These are phyloP conservation scores for Rhododendron mucronatum DNA, from an alignment of 148 eudicot species.

Conservation along the genomic window DNA sequence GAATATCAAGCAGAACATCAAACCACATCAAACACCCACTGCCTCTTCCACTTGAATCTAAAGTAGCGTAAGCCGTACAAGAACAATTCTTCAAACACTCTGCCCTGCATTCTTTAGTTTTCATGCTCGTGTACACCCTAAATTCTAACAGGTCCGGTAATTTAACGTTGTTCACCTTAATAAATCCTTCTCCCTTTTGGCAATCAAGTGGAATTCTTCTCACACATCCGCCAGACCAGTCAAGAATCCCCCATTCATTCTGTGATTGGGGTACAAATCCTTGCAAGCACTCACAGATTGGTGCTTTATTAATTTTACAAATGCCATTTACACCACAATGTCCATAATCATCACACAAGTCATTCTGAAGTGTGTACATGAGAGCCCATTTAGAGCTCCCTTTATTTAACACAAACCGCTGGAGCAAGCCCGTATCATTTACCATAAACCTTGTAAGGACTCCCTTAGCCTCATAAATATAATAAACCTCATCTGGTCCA, in stretches of 20 bases:
- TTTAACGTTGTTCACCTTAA: background rate
- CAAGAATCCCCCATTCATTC: constrained; percentile 10
- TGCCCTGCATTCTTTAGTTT: constrained; percentile 5
- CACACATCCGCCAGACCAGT: constrained; percentile 22
- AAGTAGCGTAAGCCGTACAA: constrained; percentile 17
- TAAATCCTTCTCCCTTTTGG: background rate
- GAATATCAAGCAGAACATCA: constrained; percentile 13
- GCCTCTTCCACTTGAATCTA: background rate
- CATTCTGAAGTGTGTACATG: background rate
- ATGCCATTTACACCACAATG: constrained; percentile 20
- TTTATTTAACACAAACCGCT: constrained; percentile 11
- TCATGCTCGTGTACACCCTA: background rate
- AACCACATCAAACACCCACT: constrained; percentile 17
- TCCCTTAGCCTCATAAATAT: too few species aligned
- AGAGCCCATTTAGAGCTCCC: constrained; percentile 13
- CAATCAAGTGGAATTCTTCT: constrained; percentile 13
- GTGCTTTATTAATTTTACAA: constrained; percentile 12
- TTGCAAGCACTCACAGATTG: constrained; percentile 17
- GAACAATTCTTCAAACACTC: constrained; percentile 13
- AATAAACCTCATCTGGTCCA: too few species aligned
- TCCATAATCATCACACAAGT: constrained; percentile 20
- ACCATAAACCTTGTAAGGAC: too few species aligned
- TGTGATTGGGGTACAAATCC: constrained; percentile 17
- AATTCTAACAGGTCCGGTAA: constrained; percentile 4
- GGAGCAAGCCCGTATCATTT: too few species aligned